Evolutionary conservation across 192 early-diverging fungal species (phyloP).

Genomic region (Neocallimastix lanati): DNA sequence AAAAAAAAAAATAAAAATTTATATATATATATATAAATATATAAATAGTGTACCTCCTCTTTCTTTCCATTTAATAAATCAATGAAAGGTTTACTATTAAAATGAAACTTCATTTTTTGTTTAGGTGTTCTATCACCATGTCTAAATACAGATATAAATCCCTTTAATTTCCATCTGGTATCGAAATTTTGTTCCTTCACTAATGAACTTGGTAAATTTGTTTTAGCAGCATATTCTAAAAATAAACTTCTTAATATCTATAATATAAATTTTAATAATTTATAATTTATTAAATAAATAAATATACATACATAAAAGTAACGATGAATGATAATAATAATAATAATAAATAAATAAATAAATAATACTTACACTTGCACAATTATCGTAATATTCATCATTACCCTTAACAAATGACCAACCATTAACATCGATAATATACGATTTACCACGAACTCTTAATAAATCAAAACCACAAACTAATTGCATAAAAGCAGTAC

Average conservation of each 20-base stretch:
- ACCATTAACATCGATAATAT: constrained; percentile 96
- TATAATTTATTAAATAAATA: too few species aligned
- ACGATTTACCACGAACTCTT: constrained; percentile 57
- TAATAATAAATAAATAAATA: not conserved
- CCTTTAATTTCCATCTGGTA: constrained; percentile 82
- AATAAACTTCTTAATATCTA: not conserved
- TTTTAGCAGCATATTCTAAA: not conserved
- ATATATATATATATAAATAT: not conserved
- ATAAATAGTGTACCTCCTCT: not conserved
- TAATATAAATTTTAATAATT: not conserved
- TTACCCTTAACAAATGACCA: constrained; percentile 99
- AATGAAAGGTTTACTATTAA: constrained; percentile 46
- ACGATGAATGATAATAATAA: too few species aligned
- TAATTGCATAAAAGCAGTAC: constrained; percentile 70
- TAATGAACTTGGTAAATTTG: not conserved
- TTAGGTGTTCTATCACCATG: constrained; percentile 95
- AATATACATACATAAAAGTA: too few species aligned
- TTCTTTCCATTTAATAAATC: not conserved
- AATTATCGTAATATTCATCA: constrained; percentile 77
- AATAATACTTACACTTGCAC: constrained; percentile 18
- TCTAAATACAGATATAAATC: constrained; percentile 76
- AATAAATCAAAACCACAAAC: constrained; percentile 92
- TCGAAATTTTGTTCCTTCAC: constrained; percentile 39
- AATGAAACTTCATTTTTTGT: constrained; percentile 84
- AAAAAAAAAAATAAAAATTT: constrained; percentile 29